A percentile compares a stretch with the other conserved stretches of the same genome.
Evolutionary conservation across 331 rosid species (phyloP).

Genomic region (Spiraea crenata): DNA sequence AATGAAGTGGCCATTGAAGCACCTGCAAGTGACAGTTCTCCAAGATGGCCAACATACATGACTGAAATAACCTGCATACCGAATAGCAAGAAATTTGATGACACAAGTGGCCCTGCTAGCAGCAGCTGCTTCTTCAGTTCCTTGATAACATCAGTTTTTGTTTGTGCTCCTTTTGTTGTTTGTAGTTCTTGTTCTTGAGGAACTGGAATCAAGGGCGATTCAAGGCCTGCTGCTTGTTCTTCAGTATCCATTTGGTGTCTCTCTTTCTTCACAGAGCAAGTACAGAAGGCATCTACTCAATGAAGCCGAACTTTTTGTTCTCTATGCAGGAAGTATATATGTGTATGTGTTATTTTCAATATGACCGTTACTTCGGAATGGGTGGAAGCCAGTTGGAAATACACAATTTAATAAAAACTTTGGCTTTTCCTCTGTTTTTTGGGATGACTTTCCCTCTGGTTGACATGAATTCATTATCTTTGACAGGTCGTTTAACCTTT

Average conservation of each 20-base stretch:
- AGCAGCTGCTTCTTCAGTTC: conserved; percentile 37
- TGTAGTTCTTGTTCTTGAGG: background rate
- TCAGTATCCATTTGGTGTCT: conserved; percentile 19
- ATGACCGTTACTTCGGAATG: too few species aligned
- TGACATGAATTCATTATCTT: too few species aligned
- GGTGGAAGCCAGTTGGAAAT: too few species aligned
- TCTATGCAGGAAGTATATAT: too few species aligned
- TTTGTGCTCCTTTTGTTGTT: background rate
- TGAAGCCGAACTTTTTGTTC: too few species aligned
- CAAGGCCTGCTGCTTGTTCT: conserved; percentile 20
- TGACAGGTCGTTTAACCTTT: too few species aligned
- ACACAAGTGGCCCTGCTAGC: conserved; percentile 39
- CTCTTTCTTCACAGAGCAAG: background rate
- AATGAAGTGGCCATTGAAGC: conserved; percentile 58
- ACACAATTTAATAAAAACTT: too few species aligned
- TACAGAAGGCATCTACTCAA: background rate
- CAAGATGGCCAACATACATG: conserved; percentile 51
- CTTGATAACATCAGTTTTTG: conserved; percentile 14
- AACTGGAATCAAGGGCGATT: conserved; percentile 24
- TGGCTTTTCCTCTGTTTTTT: too few species aligned
- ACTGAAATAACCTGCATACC: conserved; percentile 43
- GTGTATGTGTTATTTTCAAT: too few species aligned
- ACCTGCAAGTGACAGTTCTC: conserved; percentile 44
- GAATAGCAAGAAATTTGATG: conserved; percentile 29
- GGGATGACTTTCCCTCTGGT: too few species aligned